These are phyloP conservation scores for Penicillium sp. DNA, from an alignment of 2,329 filamentous ascomycete species.

Conservation along the genomic window DNA sequence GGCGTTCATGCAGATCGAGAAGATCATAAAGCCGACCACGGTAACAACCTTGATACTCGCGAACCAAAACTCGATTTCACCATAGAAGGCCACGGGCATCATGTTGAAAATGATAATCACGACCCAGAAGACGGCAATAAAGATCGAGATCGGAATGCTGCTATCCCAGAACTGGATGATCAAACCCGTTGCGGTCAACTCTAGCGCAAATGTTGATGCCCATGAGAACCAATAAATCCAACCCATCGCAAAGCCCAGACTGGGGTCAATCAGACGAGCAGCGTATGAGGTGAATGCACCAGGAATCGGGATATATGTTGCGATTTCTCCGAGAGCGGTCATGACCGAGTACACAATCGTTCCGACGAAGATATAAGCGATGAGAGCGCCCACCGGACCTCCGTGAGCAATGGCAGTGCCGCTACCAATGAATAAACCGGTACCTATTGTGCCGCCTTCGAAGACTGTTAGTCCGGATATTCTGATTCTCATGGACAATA, in stretches of 20 bases:
- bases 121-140: conserved; percentile 71
- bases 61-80: conserved; percentile 77
- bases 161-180: conserved; percentile 74
- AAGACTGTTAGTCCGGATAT: neutral
- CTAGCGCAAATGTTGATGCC: conserved; percentile 70
- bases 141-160: conserved; percentile 64
- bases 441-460: conserved; percentile 66
- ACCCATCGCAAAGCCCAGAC: conserved; percentile 72
- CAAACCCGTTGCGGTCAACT: conserved; percentile 68
- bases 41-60: conserved; percentile 74
- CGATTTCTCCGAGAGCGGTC: conserved; percentile 65
- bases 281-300: conserved; percentile 76
- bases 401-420: conserved; percentile 61
- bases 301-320: conserved; percentile 72
- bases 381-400: conserved; percentile 64
- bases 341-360: conserved; percentile 74
- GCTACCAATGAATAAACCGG: conserved; percentile 69
- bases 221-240: conserved; percentile 84
- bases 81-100: conserved; percentile 69
- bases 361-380: conserved; percentile 69
- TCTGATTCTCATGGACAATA: neutral
- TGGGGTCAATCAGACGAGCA: conserved; percentile 69
- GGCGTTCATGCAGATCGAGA: conserved; percentile 71
- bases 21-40: conserved; percentile 72
- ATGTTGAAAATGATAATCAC: conserved; percentile 69